phyloP scores from a whole-genome alignment of 805 yeast species.

The Cyberlindnera xylosilytica region DNA sequence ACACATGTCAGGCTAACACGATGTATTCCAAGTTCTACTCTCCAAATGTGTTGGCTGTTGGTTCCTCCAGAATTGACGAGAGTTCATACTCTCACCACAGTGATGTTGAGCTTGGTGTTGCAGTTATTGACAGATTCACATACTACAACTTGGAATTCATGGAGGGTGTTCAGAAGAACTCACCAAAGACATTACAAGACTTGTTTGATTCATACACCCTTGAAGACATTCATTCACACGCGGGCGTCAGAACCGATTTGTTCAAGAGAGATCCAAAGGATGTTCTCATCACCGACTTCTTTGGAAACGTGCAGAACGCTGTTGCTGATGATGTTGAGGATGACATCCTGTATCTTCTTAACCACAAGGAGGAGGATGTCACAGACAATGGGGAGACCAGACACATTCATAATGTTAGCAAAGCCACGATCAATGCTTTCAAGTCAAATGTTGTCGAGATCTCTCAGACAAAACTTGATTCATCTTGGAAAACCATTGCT shows the following conservation, averaged over 20 bases:
- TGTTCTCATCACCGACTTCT: conserved; percentile 86
- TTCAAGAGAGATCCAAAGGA: conserved; percentile 62
- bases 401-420: conserved; percentile 12
- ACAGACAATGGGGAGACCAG: conserved; percentile 5
- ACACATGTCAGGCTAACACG: conserved; percentile 98
- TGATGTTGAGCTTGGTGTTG: conserved; percentile 94
- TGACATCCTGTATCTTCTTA: conserved; percentile 32
- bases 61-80: conserved; percentile 84
- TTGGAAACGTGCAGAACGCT: conserved; percentile 86
- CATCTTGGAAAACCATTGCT: not conserved
- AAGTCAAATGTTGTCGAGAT: conserved; percentile 17
- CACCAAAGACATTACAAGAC: conserved; percentile 74
- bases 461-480: not conserved
- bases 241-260: conserved; percentile 87
- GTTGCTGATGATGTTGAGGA: conserved; percentile 58
- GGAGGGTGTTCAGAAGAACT: conserved; percentile 75
- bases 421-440: conserved; percentile 18
- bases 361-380: conserved; percentile 13
- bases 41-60: conserved; percentile 90
- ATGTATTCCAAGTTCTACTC: conserved; percentile 92
- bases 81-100: conserved; percentile 94
- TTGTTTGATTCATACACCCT: conserved; percentile 81
- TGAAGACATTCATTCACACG: conserved; percentile 84
- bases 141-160: conserved; percentile 85
- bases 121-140: conserved; percentile 95